Evolutionary conservation across 306 rosid genomes (phyloP).

Genomic region (Styphnolobium japonicum): DNA sequence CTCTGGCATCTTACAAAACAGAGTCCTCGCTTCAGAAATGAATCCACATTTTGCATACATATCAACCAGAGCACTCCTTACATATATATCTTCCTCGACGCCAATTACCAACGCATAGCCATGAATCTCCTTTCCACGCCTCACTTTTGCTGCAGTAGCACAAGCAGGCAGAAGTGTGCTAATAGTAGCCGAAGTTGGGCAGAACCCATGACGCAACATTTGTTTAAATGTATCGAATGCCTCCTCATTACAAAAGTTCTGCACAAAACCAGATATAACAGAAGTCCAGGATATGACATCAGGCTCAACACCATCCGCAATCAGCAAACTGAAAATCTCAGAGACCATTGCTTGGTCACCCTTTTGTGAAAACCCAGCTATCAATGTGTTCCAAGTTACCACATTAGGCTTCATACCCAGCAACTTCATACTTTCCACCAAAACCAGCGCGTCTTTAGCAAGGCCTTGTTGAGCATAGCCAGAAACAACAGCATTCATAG

Average conservation of each 20-base stretch:
- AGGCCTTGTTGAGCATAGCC: slow-evolving; percentile 68
- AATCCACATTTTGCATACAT: slow-evolving; percentile 93
- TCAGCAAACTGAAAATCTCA: slow-evolving; percentile 55
- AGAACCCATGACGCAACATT: slow-evolving; percentile 54
- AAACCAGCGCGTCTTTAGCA: slow-evolving; percentile 50
- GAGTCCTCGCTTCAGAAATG: slow-evolving; percentile 55
- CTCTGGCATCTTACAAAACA: slow-evolving; percentile 57
- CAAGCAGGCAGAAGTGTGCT: slow-evolving; percentile 84
- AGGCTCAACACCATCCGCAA: slow-evolving; percentile 52
- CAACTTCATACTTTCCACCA: slow-evolving; percentile 54
- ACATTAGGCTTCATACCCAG: slow-evolving; percentile 53
- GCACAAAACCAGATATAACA: slow-evolving; percentile 78
- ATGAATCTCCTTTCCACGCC: slow-evolving; percentile 72
- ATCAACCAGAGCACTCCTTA: slow-evolving; percentile 84
- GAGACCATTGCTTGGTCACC: slow-evolving; percentile 56
- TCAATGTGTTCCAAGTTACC: slow-evolving; percentile 79
- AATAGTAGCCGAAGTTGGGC: slow-evolving; percentile 77
- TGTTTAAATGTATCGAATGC: slow-evolving; percentile 62
- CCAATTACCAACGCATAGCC: slow-evolving; percentile 58
- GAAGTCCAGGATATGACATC: slow-evolving; percentile 90
- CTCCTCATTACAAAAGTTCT: slow-evolving; percentile 60
- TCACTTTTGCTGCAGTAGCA: slow-evolving; percentile 53
- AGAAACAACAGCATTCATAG: slow-evolving; percentile 74
- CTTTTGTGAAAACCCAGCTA: slow-evolving; percentile 73
- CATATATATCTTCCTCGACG: slow-evolving; percentile 64